Conservation (phyloP, 331 rosid genomes). For the Erythrophleum ivorense region DNA sequence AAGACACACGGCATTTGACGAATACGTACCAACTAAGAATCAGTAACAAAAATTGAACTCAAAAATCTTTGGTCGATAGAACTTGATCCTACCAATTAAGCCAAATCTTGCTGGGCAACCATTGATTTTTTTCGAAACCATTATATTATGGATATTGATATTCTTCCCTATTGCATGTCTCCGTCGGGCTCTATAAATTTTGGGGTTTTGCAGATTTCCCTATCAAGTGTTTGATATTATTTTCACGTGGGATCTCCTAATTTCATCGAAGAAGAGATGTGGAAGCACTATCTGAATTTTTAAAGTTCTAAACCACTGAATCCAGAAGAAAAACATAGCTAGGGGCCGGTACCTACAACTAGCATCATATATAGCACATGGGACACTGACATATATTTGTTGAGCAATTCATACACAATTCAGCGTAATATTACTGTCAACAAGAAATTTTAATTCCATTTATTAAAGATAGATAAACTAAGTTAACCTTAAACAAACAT, state of each 20-base stretch:
- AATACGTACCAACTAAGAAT: not conserved
- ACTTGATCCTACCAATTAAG: not conserved
- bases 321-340: slow-evolving; percentile 7
- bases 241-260: slow-evolving; percentile 1
- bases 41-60: not conserved
- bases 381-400: slow-evolving; percentile 2
- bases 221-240: slow-evolving; percentile 3
- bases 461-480: not conserved
- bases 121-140: not conserved
- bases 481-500: not conserved
- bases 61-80: not conserved
- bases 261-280: slow-evolving; percentile 23
- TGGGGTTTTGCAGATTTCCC: slow-evolving; percentile 3
- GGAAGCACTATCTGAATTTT: not conserved
- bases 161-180: slow-evolving; percentile 1
- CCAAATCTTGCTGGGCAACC: not conserved
- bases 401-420: not conserved
- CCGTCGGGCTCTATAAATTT: slow-evolving; percentile 24
- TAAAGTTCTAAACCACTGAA: slow-evolving; percentile 7
- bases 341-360: not conserved
- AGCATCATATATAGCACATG: slow-evolving; percentile 10
- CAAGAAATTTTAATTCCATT: not conserved
- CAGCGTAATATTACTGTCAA: not conserved
- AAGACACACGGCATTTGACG: not conserved
- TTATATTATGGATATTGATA: not conserved